Conservation (phyloP, 192 early-diverging fungal species). For the Linnemannia elongata region DNA sequence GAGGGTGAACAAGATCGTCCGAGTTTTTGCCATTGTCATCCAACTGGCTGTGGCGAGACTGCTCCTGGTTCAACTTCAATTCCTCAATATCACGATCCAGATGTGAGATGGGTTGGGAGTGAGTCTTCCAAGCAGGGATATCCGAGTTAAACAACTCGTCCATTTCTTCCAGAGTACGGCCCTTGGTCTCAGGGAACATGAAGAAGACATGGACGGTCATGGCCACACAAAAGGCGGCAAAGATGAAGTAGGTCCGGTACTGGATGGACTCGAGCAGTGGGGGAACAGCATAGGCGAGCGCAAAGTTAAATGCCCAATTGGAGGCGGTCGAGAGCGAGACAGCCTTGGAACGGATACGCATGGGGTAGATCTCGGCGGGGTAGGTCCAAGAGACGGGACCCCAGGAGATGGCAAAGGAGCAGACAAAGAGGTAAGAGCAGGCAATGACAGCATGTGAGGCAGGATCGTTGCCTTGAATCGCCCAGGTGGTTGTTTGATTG, state of each 20-base stretch:
- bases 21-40: neutral
- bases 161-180: conserved; percentile 87
- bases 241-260: conserved; percentile 78
- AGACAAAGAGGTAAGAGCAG: conserved; percentile 85
- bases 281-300: conserved; percentile 79
- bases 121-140: conserved; percentile 55
- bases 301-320: conserved; percentile 93
- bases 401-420: conserved; percentile 90
- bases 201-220: conserved; percentile 72
- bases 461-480: conserved; percentile 49
- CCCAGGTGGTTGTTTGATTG: conserved; percentile 30
- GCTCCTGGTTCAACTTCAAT: neutral
- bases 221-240: conserved; percentile 73
- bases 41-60: neutral
- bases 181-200: conserved; percentile 88
- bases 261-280: conserved; percentile 74
- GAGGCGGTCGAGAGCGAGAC: conserved; percentile 85
- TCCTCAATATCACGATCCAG: conserved; percentile 17
- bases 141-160: conserved; percentile 77
- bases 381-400: conserved; percentile 94
- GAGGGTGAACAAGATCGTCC: neutral
- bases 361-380: conserved; percentile 92
- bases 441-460: conserved; percentile 70
- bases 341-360: conserved; percentile 89
- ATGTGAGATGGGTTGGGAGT: conserved; percentile 2